These are phyloP conservation scores for Metahyphopichia silvanorum DNA, from an alignment of 805 yeast species.

Conservation along the genomic window DNA sequence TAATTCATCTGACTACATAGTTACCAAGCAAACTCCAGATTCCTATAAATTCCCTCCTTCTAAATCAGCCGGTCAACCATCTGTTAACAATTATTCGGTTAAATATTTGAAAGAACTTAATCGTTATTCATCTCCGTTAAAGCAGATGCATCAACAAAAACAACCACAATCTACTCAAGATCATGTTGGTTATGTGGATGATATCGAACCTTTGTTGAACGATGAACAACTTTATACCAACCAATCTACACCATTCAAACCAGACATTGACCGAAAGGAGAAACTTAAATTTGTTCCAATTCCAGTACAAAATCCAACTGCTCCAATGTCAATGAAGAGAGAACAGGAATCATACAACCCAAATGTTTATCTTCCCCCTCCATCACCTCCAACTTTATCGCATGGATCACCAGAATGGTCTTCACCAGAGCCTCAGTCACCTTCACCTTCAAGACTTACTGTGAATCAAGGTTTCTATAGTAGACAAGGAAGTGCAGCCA, in stretches of 20 bases:
- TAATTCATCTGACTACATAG: slow-evolving; percentile 37
- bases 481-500: background rate
- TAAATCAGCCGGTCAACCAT: slow-evolving; percentile 24
- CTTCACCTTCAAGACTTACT: slow-evolving; percentile 20
- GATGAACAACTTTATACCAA: too few species aligned
- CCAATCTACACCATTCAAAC: background rate
- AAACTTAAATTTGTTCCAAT: slow-evolving; percentile 34
- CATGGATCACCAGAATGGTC: slow-evolving; percentile 37
- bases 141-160: background rate
- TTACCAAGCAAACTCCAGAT: slow-evolving; percentile 45
- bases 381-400: slow-evolving; percentile 29
- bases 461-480: slow-evolving; percentile 1
- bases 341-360: slow-evolving; percentile 10
- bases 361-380: slow-evolving; percentile 35
- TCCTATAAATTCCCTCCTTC: slow-evolving; percentile 57
- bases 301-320: slow-evolving; percentile 36
- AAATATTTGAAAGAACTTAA: slow-evolving; percentile 38
- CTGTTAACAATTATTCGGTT: slow-evolving; percentile 31
- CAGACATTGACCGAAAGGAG: background rate
- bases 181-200: slow-evolving; percentile 30
- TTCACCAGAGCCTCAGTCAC: slow-evolving; percentile 37
- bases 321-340: slow-evolving; percentile 5
- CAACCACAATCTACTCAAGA: slow-evolving; percentile 1
- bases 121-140: slow-evolving; percentile 1
- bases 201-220: slow-evolving; percentile 30